phyloP scores from a whole-genome alignment of 768 basidiomycete genomes.

The Leccinellum albellum region DNA sequence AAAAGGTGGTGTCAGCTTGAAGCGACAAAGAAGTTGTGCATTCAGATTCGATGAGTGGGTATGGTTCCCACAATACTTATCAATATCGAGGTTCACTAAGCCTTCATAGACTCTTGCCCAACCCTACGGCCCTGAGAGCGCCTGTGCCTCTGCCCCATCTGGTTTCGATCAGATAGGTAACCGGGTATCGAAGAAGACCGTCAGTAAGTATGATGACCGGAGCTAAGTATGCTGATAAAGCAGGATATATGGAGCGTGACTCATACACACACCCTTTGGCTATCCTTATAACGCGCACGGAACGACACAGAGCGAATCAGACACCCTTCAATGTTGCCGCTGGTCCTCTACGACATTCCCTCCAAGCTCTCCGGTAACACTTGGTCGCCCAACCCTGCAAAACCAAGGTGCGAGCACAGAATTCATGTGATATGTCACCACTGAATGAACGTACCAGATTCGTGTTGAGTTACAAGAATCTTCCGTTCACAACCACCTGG shows the following conservation, averaged over 20 bases:
- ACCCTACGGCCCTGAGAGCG: too few species aligned
- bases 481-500: constrained; percentile 34
- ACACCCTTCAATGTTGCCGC: constrained; percentile 19
- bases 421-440: neutral
- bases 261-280: neutral
- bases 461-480: constrained; percentile 29
- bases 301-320: neutral
- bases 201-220: neutral
- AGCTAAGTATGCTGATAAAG: constrained; percentile 3
- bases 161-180: too few species aligned
- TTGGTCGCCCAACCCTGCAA: constrained; percentile 39
- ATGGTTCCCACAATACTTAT: too few species aligned
- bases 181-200: too few species aligned
- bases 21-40: too few species aligned
- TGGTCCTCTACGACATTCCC: constrained; percentile 37
- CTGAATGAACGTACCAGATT: constrained; percentile 20
- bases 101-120: too few species aligned
- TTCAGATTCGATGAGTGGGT: too few species aligned
- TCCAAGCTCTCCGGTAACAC: constrained; percentile 27
- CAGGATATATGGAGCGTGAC: neutral
- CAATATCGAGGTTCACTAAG: too few species aligned
- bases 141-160: too few species aligned
- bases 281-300: constrained; percentile 1
- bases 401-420: constrained; percentile 28
- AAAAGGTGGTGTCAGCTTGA: too few species aligned